These are phyloP conservation scores for Annulohypoxylon stygium DNA, from an alignment of 495 filamentous ascomycete species.

Conservation along the genomic window DNA sequence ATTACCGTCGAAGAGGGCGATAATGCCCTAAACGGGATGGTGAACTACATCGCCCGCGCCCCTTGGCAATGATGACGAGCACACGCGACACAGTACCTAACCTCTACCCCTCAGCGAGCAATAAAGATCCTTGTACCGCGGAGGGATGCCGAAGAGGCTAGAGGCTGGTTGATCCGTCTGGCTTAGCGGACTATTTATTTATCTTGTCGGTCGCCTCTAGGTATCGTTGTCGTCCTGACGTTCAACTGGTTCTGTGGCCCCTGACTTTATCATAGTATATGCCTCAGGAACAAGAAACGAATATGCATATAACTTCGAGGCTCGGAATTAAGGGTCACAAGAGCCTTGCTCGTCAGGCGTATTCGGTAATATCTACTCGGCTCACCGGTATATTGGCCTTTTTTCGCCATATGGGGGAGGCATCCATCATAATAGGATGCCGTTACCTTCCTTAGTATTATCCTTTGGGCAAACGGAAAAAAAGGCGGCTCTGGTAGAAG, in stretches of 20 bases:
- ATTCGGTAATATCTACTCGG: conserved; percentile 17
- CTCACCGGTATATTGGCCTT: conserved; percentile 23
- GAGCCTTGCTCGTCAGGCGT: conserved; percentile 3
- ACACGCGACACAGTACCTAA: conserved; percentile 1
- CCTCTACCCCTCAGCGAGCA: conserved; percentile 31
- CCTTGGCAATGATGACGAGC: conserved; percentile 47
- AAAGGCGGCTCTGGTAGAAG: conserved; percentile 2
- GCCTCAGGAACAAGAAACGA: conserved; percentile 6
- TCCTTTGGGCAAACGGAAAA: conserved; percentile 25
- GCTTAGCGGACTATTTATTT: conserved; percentile 11
- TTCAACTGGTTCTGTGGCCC: background rate
- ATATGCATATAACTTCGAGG: conserved; percentile 1
- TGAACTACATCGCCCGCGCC: conserved; percentile 51
- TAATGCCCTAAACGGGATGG: conserved; percentile 51
- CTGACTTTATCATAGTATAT: conserved; percentile 34
- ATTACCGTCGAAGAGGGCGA: conserved; percentile 52
- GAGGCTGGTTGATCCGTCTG: conserved; percentile 24
- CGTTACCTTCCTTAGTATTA: conserved; percentile 19
- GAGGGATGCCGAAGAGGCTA: conserved; percentile 13
- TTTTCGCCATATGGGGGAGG: conserved; percentile 5
- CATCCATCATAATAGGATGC: conserved; percentile 8
- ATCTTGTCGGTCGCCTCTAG: conserved; percentile 13
- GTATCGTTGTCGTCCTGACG: conserved; percentile 16
- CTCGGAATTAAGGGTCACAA: conserved; percentile 14
- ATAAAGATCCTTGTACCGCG: conserved; percentile 12